Percentiles rank a stretch among this genome's conserved stretches.
Evolutionary conservation across 106 monocot genomes (phyloP).

Genomic region (Xerophyta viscosa): DNA sequence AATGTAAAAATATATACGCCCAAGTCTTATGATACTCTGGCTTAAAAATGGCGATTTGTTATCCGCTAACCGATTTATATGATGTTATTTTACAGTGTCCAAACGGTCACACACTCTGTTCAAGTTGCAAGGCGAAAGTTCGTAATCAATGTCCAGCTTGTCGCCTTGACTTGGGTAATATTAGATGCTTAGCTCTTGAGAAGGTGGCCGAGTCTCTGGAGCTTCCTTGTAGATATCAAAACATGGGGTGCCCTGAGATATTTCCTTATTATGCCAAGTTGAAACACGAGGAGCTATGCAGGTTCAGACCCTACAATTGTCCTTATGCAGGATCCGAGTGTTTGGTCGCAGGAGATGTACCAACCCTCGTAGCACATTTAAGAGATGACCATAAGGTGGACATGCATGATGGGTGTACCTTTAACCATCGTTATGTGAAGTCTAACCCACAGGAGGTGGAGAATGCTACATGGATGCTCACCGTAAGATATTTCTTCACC

Average conservation of each 20-base stretch:
- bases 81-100: conserved; percentile 4
- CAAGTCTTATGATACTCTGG: too few species aligned
- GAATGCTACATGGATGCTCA: conserved; percentile 4
- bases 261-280: conserved; percentile 4
- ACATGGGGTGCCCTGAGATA: conserved; percentile 2
- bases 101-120: conserved; percentile 1
- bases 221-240: conserved; percentile 6
- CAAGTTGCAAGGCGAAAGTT: conserved; percentile 3
- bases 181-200: conserved; percentile 3
- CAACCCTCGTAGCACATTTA: not conserved
- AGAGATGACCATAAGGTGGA: conserved; percentile 5
- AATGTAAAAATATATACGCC: too few species aligned
- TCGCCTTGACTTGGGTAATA: conserved; percentile 4
- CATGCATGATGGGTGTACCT: conserved; percentile 3
- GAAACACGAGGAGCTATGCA: conserved; percentile 2
- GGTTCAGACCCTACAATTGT: conserved; percentile 1
- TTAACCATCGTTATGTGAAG: conserved; percentile 7
- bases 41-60: too few species aligned
- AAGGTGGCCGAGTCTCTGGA: conserved; percentile 5
- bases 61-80: too few species aligned
- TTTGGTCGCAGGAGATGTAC: not conserved
- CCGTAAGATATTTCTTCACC: not conserved
- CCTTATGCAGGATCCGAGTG: conserved; percentile 5
- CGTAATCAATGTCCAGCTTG: conserved; percentile 1
- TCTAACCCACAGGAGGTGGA: conserved; percentile 1